phyloP scores from a whole-genome alignment of 768 basidiomycete species.

The Boletus edulis region DNA sequence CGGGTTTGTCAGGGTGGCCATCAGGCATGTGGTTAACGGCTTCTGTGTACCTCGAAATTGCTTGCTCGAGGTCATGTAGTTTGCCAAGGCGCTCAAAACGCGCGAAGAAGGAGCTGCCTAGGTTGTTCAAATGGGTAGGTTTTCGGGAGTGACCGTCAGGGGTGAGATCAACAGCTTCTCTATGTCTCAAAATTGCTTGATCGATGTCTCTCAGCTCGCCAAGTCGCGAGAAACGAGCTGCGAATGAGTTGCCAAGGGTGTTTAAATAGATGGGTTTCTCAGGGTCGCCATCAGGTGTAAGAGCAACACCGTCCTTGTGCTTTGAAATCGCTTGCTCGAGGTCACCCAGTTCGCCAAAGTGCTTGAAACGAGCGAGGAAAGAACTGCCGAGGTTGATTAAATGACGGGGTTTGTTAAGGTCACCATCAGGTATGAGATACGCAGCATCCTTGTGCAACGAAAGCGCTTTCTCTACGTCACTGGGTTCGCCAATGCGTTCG shows the following conservation, averaged over 20 bases:
- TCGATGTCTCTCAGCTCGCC: no score
- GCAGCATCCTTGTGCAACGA: no score
- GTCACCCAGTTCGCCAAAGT: not conserved
- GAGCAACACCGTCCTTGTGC: not conserved
- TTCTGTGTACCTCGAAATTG: not conserved
- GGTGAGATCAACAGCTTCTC: no score
- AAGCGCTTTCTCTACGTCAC: no score
- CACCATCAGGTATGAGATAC: no score
- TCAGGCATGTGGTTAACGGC: not conserved
- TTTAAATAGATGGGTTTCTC: not conserved
- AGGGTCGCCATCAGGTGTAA: not conserved
- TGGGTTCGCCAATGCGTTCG: no score
- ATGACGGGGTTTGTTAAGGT: no score
- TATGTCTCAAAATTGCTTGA: no score
- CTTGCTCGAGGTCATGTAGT: not conserved
- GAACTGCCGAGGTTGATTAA: no score
- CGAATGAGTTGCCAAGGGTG: not conserved
- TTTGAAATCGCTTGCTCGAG: conserved; percentile 3
- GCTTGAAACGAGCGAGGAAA: no score
- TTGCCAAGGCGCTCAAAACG: not conserved
- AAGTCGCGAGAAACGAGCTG: no score
- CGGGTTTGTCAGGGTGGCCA: no score
- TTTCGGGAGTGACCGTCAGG: not conserved
- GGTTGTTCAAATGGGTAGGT: not conserved
- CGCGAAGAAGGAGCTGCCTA: not conserved